A percentile compares a stretch with the other conserved stretches of the same genome.
Conservation (phyloP, 225 moss, liverwort and hornwort species). For the Lunularia cruciata region DNA sequence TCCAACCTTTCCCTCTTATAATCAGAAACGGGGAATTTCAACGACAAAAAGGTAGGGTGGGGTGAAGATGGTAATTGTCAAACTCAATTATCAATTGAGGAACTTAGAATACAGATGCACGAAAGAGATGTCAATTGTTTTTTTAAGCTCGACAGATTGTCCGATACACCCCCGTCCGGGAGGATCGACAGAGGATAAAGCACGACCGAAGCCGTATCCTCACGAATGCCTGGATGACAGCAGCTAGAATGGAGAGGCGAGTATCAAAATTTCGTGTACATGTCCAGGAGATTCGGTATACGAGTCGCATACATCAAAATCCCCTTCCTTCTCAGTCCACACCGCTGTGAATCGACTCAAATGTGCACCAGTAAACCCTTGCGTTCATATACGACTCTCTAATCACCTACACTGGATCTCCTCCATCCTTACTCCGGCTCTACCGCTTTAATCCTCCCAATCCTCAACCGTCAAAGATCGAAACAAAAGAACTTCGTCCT, state of each 20-base stretch:
- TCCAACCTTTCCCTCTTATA: conserved; percentile 28
- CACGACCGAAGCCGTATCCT: background rate
- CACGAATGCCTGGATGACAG: background rate
- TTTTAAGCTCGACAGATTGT: conserved; percentile 1
- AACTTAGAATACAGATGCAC: conserved; percentile 7
- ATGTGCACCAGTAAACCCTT: background rate
- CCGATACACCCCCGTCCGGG: background rate
- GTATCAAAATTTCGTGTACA: background rate
- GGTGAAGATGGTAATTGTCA: background rate
- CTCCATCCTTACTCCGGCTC: conserved; percentile 13
- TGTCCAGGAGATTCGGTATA: background rate
- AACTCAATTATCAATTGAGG: conserved; percentile 1
- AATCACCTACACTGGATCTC: conserved; percentile 1
- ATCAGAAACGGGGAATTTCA: conserved; percentile 12
- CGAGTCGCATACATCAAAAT: background rate
- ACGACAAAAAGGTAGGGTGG: background rate
- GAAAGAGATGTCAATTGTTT: conserved; percentile 12
- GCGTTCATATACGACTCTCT: background rate
- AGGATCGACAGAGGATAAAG: background rate
- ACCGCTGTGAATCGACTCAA: background rate
- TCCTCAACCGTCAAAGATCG: conserved; percentile 11
- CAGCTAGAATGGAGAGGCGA: background rate
- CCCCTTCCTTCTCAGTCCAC: background rate
- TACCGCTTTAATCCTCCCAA: conserved; percentile 6
- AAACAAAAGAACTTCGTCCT: conserved; percentile 5